phyloP scores from a whole-genome alignment of 345 rosid species.

The Salix arbutifolia region DNA sequence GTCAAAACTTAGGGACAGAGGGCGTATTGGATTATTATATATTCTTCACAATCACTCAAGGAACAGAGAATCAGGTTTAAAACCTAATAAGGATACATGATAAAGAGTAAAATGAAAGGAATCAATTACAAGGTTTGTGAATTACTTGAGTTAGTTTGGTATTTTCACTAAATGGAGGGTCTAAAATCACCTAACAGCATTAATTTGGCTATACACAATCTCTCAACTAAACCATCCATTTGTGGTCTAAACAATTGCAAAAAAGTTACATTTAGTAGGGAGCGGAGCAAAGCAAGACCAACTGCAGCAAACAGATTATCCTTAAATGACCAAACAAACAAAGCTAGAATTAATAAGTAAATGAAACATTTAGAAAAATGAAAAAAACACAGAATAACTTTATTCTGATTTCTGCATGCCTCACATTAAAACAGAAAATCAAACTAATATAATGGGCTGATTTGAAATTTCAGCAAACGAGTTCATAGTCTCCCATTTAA shows the following conservation, averaged over 20 bases:
- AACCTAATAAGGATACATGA: no score
- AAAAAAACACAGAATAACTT: no score
- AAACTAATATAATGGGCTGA: no score
- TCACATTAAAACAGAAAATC: no score
- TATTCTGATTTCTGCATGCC: no score
- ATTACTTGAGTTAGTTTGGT: background rate
- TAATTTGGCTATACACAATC: background rate
- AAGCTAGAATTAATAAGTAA: background rate
- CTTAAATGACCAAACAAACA: background rate
- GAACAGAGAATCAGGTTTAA: background rate
- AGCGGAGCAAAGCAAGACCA: background rate
- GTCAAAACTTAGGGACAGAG: no score
- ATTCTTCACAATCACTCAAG: background rate
- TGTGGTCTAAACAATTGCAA: background rate
- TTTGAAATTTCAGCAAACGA: no score
- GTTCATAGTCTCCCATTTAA: no score
- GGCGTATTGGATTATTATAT: no score
- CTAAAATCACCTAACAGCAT: background rate
- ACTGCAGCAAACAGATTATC: background rate
- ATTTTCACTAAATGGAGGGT: background rate
- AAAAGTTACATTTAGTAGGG: background rate
- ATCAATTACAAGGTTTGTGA: background rate
- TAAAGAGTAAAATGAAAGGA: background rate
- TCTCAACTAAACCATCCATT: background rate
- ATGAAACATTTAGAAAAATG: no score